These are phyloP conservation scores for Juglanconis oblonga DNA, from an alignment of 2,329 filamentous ascomycete genomes.

Conservation along the genomic window DNA sequence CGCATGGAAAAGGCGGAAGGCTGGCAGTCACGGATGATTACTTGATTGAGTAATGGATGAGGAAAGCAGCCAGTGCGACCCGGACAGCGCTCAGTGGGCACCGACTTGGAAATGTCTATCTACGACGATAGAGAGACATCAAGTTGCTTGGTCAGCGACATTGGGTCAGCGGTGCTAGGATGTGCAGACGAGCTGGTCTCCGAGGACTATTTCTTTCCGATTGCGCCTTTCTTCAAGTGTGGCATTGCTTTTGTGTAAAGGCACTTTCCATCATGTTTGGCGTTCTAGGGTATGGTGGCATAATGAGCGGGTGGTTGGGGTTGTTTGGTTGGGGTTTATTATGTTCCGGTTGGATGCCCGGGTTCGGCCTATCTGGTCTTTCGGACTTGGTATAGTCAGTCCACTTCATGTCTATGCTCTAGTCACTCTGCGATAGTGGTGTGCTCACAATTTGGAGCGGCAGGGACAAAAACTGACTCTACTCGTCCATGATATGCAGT, in stretches of 20 bases:
- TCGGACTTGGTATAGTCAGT: neutral
- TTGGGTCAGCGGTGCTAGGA: neutral
- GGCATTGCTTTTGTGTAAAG: neutral
- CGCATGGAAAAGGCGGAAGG: constrained; percentile 1
- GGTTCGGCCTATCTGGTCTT: neutral
- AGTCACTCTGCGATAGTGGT: neutral
- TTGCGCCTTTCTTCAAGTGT: neutral
- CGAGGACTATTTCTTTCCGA: neutral
- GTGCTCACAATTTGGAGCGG: neutral
- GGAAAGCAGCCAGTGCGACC: neutral
- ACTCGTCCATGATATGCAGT: neutral
- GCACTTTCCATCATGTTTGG: constrained; percentile 1
- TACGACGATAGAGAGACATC: neutral
- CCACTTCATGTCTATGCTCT: neutral
- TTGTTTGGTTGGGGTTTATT: neutral
- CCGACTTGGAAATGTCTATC: neutral
- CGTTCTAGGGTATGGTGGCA: constrained; percentile 4
- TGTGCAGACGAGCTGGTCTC: neutral
- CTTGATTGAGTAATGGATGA: neutral
- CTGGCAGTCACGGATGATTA: neutral
- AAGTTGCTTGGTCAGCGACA: neutral
- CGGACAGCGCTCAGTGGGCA: neutral
- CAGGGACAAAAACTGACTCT: neutral
- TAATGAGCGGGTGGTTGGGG: constrained; percentile 1
- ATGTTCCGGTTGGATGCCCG: neutral